Percentiles rank a stretch among this genome's conserved stretches.
These are phyloP conservation scores for Panus rudis DNA, from an alignment of 768 basidiomycete genomes.

Conservation along the genomic window DNA sequence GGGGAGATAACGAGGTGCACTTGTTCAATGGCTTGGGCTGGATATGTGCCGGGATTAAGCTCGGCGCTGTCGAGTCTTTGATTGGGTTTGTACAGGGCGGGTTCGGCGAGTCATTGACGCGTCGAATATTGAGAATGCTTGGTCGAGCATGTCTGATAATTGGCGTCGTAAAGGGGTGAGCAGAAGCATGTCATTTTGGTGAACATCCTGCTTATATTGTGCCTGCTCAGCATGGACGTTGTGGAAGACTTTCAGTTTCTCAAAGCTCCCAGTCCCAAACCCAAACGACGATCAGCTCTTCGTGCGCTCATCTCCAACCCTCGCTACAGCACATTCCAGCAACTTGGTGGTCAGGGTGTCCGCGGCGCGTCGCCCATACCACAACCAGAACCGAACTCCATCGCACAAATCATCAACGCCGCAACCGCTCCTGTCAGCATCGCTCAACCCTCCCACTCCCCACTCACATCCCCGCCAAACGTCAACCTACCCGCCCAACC, in stretches of 20 bases:
- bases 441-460: too few species aligned
- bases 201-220: neutral
- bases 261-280: constrained; percentile 19
- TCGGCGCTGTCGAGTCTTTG: constrained; percentile 59
- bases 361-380: constrained; percentile 18
- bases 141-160: constrained; percentile 49
- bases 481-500: neutral
- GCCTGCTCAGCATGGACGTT: constrained; percentile 37
- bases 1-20: constrained; percentile 30
- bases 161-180: constrained; percentile 65
- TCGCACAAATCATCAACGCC: constrained; percentile 10
- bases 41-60: constrained; percentile 52
- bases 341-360: constrained; percentile 36
- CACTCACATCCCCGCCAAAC: too few species aligned
- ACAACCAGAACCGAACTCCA: constrained; percentile 13
- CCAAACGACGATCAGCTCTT: constrained; percentile 32
- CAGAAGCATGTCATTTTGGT: constrained; percentile 4
- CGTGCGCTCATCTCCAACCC: constrained; percentile 48
- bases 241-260: constrained; percentile 48
- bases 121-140: constrained; percentile 52
- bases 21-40: constrained; percentile 57
- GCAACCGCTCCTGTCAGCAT: neutral
- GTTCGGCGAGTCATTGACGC: constrained; percentile 46
- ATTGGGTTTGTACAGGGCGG: constrained; percentile 52
- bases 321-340: constrained; percentile 44